phyloP scores from a whole-genome alignment of 1,284 basidiomycete species.

The Moniliella sp. region DNA sequence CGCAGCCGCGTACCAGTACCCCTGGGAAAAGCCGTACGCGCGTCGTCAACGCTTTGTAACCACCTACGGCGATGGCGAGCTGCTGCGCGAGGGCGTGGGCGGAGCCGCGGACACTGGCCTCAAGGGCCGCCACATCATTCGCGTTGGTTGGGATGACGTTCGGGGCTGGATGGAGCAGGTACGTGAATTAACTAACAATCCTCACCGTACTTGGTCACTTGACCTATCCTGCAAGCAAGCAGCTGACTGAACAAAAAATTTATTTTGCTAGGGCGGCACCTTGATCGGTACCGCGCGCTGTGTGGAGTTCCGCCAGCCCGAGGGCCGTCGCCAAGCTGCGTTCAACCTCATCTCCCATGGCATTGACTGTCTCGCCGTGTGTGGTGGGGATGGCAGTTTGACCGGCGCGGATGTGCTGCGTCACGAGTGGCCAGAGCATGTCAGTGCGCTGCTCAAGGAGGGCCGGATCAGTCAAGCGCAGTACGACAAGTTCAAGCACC shows the following conservation, averaged over 20 bases:
- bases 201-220: too few relatives aligned
- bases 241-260: not conserved
- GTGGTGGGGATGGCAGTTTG: slow-evolving; percentile 84
- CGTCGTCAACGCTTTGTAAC: slow-evolving; percentile 38
- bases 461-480: slow-evolving; percentile 58
- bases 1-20: slow-evolving; percentile 10
- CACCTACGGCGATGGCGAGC: slow-evolving; percentile 72
- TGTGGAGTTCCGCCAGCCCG: slow-evolving; percentile 58
- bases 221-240: too few relatives aligned
- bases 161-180: slow-evolving; percentile 64
- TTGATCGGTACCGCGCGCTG: slow-evolving; percentile 87
- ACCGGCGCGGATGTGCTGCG: slow-evolving; percentile 87
- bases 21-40: slow-evolving; percentile 12
- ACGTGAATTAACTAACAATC: too few relatives aligned
- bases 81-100: slow-evolving; percentile 71
- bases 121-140: slow-evolving; percentile 76
- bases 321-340: slow-evolving; percentile 68
- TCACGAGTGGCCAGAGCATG: slow-evolving; percentile 70
- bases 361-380: slow-evolving; percentile 85
- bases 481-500: slow-evolving; percentile 49
- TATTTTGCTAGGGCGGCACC: slow-evolving; percentile 94
- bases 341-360: slow-evolving; percentile 80
- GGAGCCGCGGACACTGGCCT: slow-evolving; percentile 43
- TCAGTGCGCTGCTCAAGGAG: slow-evolving; percentile 49
- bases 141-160: slow-evolving; percentile 95